Base-by-base conservation (phyloP, 768 basidiomycete species). In the Leucosporidium creatinivorum region DNA sequence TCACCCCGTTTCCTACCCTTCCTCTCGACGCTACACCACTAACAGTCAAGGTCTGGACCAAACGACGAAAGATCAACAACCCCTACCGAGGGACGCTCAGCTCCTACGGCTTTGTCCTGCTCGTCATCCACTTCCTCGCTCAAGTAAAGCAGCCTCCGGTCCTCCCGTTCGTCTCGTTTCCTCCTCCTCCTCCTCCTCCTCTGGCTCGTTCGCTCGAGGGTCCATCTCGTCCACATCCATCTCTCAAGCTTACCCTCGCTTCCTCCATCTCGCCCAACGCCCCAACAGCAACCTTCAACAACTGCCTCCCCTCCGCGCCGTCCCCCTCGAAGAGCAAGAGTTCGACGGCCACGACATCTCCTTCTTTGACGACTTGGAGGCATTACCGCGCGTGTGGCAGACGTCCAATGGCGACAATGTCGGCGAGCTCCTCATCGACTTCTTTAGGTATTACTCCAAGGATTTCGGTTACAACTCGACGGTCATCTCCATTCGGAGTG, bases 21-120 rank as follows among this genome's bases (percentile, higher is more conserved):
- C 52, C 47, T 25, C 30, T 7, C 23, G 18, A 50, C 39, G 8
- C 39, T 44, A 60, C 26, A 44, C 52, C 33, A 0, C 59, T 52
- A 10, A n/a, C 73, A 98, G 93, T 99, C 76, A 99, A 99, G 83
- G 92, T 99, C 26, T 99, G 94, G 94, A 90, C 91, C 75, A 99
- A 97, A 80, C 85, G 92, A 79, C 84, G 93, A 80, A 93, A 96
- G 86, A 96, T 99, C 79, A 99, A 99, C 79, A 96, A 93, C 60
- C 93, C 94, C 17, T 99, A 98, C 79, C 86, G 91, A 75, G 94
- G 94, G 69, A 98, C 94, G 1, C 82, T 99, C 62, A 93, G 91
- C 63, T 94, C 93, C 62, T 97, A 99, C 77, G 94, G 94, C 71
- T 97, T 94, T 80, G 93, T 94, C 73, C 84, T 99, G 61, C 88